Percentiles rank a stretch among this genome's conserved stretches.
Conservation (phyloP, 257 asterid genomes). For the Solanum virginianum region DNA sequence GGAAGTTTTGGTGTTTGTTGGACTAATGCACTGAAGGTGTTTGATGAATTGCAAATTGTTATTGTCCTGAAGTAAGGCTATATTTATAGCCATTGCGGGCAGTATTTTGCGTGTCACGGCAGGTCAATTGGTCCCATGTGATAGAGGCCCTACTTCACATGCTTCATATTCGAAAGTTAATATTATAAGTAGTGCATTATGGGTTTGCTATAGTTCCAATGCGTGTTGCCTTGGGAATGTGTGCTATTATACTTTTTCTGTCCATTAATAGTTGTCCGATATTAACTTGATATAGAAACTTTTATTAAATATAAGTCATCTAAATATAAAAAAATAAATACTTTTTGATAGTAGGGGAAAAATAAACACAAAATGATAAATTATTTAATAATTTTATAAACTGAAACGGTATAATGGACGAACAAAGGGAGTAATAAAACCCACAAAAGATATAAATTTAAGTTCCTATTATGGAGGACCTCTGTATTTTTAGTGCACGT, state of each 20-base stretch:
- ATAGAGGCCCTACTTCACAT: slow-evolving; percentile 9
- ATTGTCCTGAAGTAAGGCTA: neutral
- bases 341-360: too few relatives aligned
- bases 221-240: neutral
- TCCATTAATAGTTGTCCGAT: too few relatives aligned
- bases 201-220: neutral
- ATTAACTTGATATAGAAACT: too few relatives aligned
- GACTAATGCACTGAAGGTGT: neutral
- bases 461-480: neutral
- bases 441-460: neutral
- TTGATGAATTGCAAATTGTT: neutral
- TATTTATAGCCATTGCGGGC: neutral
- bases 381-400: too few relatives aligned
- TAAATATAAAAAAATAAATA: too few relatives aligned
- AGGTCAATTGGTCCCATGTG: neutral
- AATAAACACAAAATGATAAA: too few relatives aligned
- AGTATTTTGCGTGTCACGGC: neutral
- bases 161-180: neutral
- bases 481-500: neutral
- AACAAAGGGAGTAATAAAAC: too few relatives aligned
- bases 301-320: too few relatives aligned
- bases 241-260: neutral
- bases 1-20: neutral
- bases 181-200: neutral
- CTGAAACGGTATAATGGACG: too few relatives aligned